A percentile compares a stretch with the other conserved stretches of the same genome.
These are phyloP conservation scores for Debaryomyces castellii DNA, from an alignment of 805 yeast species.

Conservation along the genomic window DNA sequence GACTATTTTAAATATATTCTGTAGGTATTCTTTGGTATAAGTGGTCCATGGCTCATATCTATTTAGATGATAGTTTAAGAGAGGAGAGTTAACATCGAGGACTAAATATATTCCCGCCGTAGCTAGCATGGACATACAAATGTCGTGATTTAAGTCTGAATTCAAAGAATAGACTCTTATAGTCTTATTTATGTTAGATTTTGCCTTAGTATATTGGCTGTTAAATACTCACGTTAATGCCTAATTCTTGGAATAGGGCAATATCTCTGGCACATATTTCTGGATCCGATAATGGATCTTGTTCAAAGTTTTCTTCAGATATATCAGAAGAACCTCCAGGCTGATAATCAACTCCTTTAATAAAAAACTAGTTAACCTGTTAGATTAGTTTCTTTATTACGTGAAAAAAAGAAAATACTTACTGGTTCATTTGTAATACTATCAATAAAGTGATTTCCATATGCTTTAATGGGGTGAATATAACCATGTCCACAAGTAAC, in stretches of 20 bases:
- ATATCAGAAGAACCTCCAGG: slow-evolving; percentile 92
- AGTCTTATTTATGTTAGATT: slow-evolving; percentile 40
- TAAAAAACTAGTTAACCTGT: slow-evolving; percentile 50
- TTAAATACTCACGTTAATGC: slow-evolving; percentile 52
- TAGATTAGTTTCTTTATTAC: not conserved
- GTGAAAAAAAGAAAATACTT: slow-evolving; percentile 16
- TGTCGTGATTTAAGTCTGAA: slow-evolving; percentile 78
- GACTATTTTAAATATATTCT: slow-evolving; percentile 74
- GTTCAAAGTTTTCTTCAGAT: slow-evolving; percentile 19
- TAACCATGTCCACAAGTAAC: slow-evolving; percentile 6
- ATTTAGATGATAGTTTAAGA: slow-evolving; percentile 73
- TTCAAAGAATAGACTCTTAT: slow-evolving; percentile 85
- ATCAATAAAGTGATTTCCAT: slow-evolving; percentile 74
- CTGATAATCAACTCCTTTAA: slow-evolving; percentile 91
- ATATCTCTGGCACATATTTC: slow-evolving; percentile 79
- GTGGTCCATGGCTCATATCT: slow-evolving; percentile 94
- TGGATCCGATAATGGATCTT: slow-evolving; percentile 78
- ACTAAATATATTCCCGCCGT: slow-evolving; percentile 90
- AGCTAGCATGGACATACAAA: slow-evolving; percentile 89
- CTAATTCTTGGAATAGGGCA: slow-evolving; percentile 74
- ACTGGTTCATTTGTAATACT: slow-evolving; percentile 73
- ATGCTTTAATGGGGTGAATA: slow-evolving; percentile 66
- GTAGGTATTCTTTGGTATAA: slow-evolving; percentile 67
- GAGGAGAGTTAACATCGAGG: slow-evolving; percentile 88
- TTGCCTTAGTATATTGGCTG: not conserved